phyloP scores from a whole-genome alignment of 306 rosid genomes.

The Cicer bijugum region DNA sequence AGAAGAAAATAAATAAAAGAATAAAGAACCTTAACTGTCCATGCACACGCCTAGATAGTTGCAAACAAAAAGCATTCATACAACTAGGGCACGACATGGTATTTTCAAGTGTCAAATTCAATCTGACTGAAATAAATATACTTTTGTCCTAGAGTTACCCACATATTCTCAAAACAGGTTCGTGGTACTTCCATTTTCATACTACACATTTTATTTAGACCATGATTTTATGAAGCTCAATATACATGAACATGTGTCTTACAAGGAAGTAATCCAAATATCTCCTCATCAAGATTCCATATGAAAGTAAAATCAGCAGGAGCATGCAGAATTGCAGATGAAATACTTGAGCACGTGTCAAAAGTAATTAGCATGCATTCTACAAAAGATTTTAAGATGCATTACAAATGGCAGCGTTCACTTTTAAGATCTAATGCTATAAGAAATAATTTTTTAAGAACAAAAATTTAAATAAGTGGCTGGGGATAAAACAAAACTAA shows the following conservation, averaged over 20 bases:
- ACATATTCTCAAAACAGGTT: background rate
- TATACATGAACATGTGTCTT: background rate
- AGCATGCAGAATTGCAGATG: background rate
- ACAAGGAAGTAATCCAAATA: background rate
- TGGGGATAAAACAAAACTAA: background rate
- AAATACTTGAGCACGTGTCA: background rate
- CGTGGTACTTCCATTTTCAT: background rate
- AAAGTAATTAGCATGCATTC: background rate
- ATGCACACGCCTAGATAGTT: background rate
- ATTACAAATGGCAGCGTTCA: conserved; percentile 9
- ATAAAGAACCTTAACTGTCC: conserved; percentile 5
- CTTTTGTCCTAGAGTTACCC: background rate
- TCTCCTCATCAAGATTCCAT: background rate
- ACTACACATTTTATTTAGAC: background rate
- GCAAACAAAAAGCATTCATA: background rate
- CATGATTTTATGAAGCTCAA: background rate
- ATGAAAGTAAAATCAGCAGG: background rate
- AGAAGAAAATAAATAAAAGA: background rate
- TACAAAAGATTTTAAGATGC: background rate
- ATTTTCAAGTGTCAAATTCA: background rate
- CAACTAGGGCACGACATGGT: background rate
- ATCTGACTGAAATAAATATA: background rate
- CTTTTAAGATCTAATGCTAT: background rate
- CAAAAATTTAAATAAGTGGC: background rate
- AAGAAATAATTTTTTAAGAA: background rate